Base-by-base conservation (phyloP, 257 asterid species). In the Scutellaria galericulata region DNA sequence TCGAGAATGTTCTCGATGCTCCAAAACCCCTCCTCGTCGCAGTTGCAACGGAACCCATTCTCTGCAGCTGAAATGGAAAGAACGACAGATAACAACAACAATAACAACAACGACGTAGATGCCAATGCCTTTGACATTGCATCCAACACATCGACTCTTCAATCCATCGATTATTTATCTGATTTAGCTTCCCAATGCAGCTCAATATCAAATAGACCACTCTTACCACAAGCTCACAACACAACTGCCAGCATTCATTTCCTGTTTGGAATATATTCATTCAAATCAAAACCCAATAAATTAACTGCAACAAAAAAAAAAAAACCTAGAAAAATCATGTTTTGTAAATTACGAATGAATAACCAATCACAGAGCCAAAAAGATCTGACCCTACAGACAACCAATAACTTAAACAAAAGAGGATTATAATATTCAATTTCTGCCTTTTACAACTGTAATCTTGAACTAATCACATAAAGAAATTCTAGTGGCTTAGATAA, bases 1-100 rank as follows among this genome's bases (percentile, higher is more conserved):
- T 87, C 96, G 7, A 87, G 50, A 56, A 94, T 87, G 64, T 15
- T 82, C 11, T 88, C 95, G 6, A 81, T 68, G 83, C 90, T 88
- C 97, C 96, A 94, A 68, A 83, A 85, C 5, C 99, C 96, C 42
- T 81, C 94, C 18, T 91, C 96, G 6, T 91, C 97, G 62, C 99
- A 91, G 64, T 82, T 82, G 70, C 97, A 91, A 0, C 85, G 88
- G 22, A 75, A 71, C 31, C 75, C 90, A 66, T 76, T 75, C 15
- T 84, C 88, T 3, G 88, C 86, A 64, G 79, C 81, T 1, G 86
- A 55, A 12, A 78, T 7, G 6, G 83, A 75, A 66, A 79, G 47
- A 27, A 80, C 59, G 48, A 82, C 39, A 1, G 59, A 82, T 9
- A 83, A 59, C 53, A 88, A 55, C 79, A 89, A 75, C 67, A 90